Conservation (phyloP, 495 filamentous ascomycete genomes). For the Evansstolkia leycettana region DNA sequence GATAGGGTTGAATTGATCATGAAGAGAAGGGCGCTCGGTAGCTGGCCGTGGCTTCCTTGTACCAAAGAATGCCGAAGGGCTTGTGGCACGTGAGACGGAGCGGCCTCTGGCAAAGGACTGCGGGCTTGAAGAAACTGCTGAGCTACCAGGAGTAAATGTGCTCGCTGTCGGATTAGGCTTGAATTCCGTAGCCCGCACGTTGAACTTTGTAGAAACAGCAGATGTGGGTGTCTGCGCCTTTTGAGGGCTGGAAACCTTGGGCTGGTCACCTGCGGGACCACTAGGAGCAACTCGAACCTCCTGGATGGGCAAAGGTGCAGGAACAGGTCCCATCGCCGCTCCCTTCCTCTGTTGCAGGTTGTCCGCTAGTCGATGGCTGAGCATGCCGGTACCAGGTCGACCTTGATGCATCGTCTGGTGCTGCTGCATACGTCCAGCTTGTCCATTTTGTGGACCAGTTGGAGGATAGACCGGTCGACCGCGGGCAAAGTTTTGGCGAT, state of each 20-base stretch:
- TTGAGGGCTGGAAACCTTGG: conserved; percentile 28
- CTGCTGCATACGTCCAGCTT: conserved; percentile 22
- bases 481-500: conserved; percentile 32
- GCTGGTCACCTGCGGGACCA: conserved; percentile 34
- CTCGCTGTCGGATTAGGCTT: conserved; percentile 67
- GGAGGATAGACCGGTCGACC: conserved; percentile 35
- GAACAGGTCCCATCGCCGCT: conserved; percentile 28
- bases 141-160: conserved; percentile 60
- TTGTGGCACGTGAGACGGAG: conserved; percentile 39
- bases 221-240: conserved; percentile 38
- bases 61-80: conserved; percentile 40
- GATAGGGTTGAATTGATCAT: conserved; percentile 60
- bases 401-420: conserved; percentile 31
- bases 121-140: conserved; percentile 50
- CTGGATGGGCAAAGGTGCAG: conserved; percentile 43
- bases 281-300: conserved; percentile 36
- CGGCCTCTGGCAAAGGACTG: conserved; percentile 38
- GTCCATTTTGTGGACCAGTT: conserved; percentile 29
- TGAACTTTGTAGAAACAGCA: conserved; percentile 54
- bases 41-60: conserved; percentile 46
- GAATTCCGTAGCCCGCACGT: conserved; percentile 75
- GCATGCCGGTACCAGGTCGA: conserved; percentile 33
- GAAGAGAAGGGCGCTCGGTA: conserved; percentile 46
- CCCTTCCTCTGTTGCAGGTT: conserved; percentile 46
- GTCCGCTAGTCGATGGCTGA: conserved; percentile 41